phyloP scores from a whole-genome alignment of 805 yeast species.

The Teunomyces gatunensis region DNA sequence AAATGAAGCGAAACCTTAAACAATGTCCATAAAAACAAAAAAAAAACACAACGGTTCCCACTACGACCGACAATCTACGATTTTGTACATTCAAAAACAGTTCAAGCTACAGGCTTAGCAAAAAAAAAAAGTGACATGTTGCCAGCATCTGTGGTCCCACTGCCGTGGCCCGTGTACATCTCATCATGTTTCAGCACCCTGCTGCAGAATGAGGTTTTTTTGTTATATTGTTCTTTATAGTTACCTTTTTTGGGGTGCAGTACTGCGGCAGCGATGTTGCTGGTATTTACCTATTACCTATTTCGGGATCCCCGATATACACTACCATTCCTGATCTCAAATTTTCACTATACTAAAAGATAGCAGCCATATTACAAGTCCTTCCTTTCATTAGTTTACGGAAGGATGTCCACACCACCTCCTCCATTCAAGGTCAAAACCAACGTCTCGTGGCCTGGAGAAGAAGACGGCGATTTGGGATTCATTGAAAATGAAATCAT shows the following conservation, averaged over 20 bases:
- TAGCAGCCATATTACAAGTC: background rate
- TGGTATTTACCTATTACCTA: slow-evolving; percentile 2
- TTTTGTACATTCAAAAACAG: too few species aligned
- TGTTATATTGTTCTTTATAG: background rate
- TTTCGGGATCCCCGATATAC: background rate
- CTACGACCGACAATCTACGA: too few species aligned
- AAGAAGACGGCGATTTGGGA: slow-evolving; percentile 84
- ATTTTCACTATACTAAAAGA: background rate
- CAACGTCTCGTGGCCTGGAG: slow-evolving; percentile 91
- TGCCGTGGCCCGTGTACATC: background rate
- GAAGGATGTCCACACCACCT: slow-evolving; percentile 29
- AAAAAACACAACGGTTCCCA: too few species aligned
- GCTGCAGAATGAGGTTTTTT: background rate
- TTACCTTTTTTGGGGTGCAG: background rate
- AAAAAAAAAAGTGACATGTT: too few species aligned
- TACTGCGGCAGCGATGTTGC: background rate
- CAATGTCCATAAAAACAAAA: too few species aligned
- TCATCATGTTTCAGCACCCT: background rate
- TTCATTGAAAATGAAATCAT: slow-evolving; percentile 91
- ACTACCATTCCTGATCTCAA: background rate
- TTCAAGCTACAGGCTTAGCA: too few species aligned
- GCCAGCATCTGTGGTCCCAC: too few species aligned
- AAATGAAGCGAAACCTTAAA: background rate
- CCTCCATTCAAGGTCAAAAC: slow-evolving; percentile 79
- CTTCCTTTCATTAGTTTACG: background rate